phyloP scores from a whole-genome alignment of 495 filamentous ascomycete genomes.

The Aspergillus conjunctus region DNA sequence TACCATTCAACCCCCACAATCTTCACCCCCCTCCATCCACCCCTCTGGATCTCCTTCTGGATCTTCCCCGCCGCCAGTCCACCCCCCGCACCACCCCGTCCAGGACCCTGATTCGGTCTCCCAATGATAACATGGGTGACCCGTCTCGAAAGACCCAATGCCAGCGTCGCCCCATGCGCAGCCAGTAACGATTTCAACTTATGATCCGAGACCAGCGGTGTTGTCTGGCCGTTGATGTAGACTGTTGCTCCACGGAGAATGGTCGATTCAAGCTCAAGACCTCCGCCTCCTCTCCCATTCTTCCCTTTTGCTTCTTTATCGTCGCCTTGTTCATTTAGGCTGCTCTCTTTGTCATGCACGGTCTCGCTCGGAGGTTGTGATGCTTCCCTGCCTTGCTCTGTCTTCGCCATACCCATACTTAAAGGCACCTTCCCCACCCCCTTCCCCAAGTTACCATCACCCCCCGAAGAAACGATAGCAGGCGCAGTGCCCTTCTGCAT shows the following conservation, averaged over 20 bases:
- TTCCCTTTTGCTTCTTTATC: slow-evolving; percentile 13
- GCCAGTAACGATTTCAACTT: slow-evolving; percentile 77
- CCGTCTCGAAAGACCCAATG: slow-evolving; percentile 67
- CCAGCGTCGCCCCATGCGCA: slow-evolving; percentile 68
- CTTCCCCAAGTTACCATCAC: background rate
- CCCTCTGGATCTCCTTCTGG: slow-evolving; percentile 74
- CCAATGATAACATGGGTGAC: slow-evolving; percentile 91
- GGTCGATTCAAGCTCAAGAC: slow-evolving; percentile 1
- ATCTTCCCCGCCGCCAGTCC: slow-evolving; percentile 80
- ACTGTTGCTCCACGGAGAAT: slow-evolving; percentile 71
- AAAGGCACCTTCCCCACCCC: background rate
- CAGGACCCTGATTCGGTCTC: slow-evolving; percentile 46
- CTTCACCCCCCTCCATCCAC: slow-evolving; percentile 63
- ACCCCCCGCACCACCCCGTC: slow-evolving; percentile 62
- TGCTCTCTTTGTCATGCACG: background rate
- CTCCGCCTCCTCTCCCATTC: background rate
- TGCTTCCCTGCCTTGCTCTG: background rate
- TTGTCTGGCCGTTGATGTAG: slow-evolving; percentile 88
- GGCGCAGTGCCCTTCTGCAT: slow-evolving; percentile 20
- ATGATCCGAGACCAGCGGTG: slow-evolving; percentile 81
- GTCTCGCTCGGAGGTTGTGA: background rate
- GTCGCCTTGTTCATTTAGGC: background rate
- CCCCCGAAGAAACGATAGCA: background rate
- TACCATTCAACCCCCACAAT: slow-evolving; percentile 85
- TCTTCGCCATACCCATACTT: background rate